These are phyloP conservation scores for Saccharomyces uvarum DNA, from an alignment of 1,139 yeast species.

Conservation along the genomic window DNA sequence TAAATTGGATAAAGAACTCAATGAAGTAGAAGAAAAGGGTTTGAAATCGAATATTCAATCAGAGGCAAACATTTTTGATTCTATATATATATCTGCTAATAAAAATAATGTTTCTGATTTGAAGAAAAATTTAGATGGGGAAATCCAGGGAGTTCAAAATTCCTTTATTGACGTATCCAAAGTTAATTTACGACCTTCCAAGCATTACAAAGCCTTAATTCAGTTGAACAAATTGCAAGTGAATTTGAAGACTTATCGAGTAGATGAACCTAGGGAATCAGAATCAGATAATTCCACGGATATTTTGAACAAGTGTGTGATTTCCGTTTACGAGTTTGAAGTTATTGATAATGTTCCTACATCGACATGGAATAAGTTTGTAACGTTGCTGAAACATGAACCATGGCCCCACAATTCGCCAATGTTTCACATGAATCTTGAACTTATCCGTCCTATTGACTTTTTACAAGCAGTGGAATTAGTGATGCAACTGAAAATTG, in stretches of 20 bases:
- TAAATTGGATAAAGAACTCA: conserved; percentile 19
- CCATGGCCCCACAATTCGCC: conserved; percentile 40
- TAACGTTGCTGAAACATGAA: conserved; percentile 63
- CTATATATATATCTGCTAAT: conserved; percentile 24
- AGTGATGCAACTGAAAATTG: conserved; percentile 44
- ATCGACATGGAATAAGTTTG: conserved; percentile 86
- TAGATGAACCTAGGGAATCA: conserved; percentile 38
- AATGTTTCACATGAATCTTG: conserved; percentile 50
- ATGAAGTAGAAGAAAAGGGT: conserved; percentile 15
- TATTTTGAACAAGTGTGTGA: conserved; percentile 40
- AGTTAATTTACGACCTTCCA: conserved; percentile 58
- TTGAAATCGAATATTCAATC: conserved; percentile 11
- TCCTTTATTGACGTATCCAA: conserved; percentile 31
- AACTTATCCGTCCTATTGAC: conserved; percentile 60
- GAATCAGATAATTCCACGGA: conserved; percentile 36
- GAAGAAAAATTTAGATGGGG: conserved; percentile 17
- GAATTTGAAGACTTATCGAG: conserved; percentile 40
- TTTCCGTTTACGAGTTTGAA: conserved; percentile 47
- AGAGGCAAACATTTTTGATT: conserved; percentile 24
- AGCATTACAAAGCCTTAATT: conserved; percentile 51
- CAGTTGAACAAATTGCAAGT: conserved; percentile 49
- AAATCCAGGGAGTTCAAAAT: conserved; percentile 21
- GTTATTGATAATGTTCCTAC: conserved; percentile 74
- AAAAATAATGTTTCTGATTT: conserved; percentile 14
- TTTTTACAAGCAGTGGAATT: conserved; percentile 64